Evolutionary conservation across 176 grass and related monocot species (phyloP).

Genomic region (Oryza coarctata): DNA sequence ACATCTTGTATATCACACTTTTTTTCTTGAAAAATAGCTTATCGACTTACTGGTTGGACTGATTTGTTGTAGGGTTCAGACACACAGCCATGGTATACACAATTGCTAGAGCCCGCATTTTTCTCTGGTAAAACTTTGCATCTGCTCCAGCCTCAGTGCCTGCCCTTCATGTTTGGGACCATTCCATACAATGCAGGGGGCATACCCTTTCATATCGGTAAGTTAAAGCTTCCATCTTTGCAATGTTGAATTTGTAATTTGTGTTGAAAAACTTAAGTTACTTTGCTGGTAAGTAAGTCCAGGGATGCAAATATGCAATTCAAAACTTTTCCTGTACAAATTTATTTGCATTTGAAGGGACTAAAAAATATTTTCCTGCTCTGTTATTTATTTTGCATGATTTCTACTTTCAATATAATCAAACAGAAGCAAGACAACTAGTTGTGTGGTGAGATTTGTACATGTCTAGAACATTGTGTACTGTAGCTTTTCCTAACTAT

Average conservation of each 20-base stretch:
- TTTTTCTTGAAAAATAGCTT: conserved; percentile 17
- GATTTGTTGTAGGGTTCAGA: conserved; percentile 63
- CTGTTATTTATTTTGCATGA: background rate
- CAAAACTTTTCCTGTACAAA: background rate
- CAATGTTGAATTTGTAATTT: conserved; percentile 7
- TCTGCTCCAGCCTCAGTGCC: conserved; percentile 62
- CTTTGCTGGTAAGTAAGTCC: background rate
- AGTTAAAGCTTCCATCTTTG: conserved; percentile 21
- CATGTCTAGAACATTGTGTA: background rate
- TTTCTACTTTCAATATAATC: conserved; percentile 6
- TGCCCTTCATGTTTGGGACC: conserved; percentile 38
- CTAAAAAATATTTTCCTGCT: background rate
- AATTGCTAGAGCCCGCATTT: conserved; percentile 80
- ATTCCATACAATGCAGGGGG: conserved; percentile 43
- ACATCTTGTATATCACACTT: background rate
- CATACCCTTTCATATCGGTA: conserved; percentile 50
- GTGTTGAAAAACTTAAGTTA: background rate
- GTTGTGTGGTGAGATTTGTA: background rate
- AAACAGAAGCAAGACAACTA: conserved; percentile 1
- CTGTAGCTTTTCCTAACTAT: background rate
- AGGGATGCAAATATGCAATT: background rate
- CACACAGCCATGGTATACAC: conserved; percentile 42
- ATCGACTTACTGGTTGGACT: conserved; percentile 4
- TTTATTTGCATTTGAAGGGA: conserved; percentile 5
- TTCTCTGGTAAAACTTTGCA: conserved; percentile 55